These are phyloP conservation scores for Dalbergia oliveri DNA, from an alignment of 306 rosid species.

Conservation along the genomic window DNA sequence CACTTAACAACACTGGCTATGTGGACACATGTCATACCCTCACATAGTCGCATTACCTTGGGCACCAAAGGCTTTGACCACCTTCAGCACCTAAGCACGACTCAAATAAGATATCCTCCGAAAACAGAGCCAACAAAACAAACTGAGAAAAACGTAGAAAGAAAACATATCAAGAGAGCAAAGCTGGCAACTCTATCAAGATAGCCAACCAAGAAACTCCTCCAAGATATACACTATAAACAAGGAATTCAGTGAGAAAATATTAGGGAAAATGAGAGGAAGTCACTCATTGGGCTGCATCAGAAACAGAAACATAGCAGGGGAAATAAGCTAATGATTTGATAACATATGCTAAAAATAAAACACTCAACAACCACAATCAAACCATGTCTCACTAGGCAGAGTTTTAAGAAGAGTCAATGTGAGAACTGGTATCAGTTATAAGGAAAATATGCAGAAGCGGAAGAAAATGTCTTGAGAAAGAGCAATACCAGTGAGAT, in stretches of 20 bases:
- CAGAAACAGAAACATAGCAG: neutral
- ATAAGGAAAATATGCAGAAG: too few species aligned
- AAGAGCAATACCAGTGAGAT: too few species aligned
- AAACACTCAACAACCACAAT: too few species aligned
- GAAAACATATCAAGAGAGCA: neutral
- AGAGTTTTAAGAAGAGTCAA: too few species aligned
- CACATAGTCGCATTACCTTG: too few species aligned
- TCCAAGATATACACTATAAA: neutral
- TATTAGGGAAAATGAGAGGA: neutral
- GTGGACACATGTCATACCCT: too few species aligned
- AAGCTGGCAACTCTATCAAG: neutral
- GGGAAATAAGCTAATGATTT: neutral
- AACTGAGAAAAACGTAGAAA: neutral
- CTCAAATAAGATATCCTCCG: slow-evolving; percentile 10
- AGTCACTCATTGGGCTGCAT: slow-evolving; percentile 6
- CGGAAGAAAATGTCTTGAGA: too few species aligned
- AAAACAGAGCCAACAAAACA: neutral
- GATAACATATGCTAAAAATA: neutral
- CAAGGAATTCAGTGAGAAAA: slow-evolving; percentile 1
- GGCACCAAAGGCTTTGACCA: too few species aligned
- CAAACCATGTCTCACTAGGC: too few species aligned
- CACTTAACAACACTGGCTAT: too few species aligned
- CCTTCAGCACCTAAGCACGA: too few species aligned
- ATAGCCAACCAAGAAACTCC: neutral
- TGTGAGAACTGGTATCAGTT: too few species aligned